Conservation (phyloP, 768 basidiomycete species). For the Exidia glandulosa region DNA sequence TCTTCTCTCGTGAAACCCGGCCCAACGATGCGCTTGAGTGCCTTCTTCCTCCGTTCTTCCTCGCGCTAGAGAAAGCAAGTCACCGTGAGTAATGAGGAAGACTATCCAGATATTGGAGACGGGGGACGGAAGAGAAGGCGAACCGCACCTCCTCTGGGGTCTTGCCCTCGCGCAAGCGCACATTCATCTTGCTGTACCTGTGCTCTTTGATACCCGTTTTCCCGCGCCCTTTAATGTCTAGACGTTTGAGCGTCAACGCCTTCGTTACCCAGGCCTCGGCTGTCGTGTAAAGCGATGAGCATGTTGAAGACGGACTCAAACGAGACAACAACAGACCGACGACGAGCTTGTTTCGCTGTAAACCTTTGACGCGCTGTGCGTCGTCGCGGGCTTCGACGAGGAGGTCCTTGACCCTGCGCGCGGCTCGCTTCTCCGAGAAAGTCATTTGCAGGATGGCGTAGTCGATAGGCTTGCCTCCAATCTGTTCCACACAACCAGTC, state of each 20-base stretch:
- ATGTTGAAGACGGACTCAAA: neutral
- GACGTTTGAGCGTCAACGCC: conserved; percentile 47
- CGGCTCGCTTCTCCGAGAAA: conserved; percentile 88
- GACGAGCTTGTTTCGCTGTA: conserved; percentile 61
- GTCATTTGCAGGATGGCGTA: conserved; percentile 94
- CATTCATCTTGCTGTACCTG: conserved; percentile 61
- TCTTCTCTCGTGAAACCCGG: conserved; percentile 74
- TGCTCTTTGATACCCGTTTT: conserved; percentile 68
- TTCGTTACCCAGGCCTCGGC: conserved; percentile 95
- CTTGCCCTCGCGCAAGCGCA: conserved; percentile 73
- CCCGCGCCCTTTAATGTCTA: conserved; percentile 79
- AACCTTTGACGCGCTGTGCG: conserved; percentile 63
- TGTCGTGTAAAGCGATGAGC: conserved; percentile 18
- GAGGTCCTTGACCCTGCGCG: conserved; percentile 78
- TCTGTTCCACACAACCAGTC: too few species aligned
- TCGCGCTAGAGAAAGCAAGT: too few species aligned
- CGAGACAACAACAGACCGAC: conserved; percentile 49
- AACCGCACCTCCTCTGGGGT: conserved; percentile 59
- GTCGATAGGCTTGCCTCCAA: conserved; percentile 86
- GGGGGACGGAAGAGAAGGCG: too few species aligned
- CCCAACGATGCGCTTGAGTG: conserved; percentile 67
- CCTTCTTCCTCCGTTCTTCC: conserved; percentile 49
- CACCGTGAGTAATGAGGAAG: too few species aligned
- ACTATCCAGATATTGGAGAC: too few species aligned
- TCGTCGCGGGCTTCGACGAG: conserved; percentile 79